phyloP scores from a whole-genome alignment of 257 asterid genomes.

The Penstemon eatonii region DNA sequence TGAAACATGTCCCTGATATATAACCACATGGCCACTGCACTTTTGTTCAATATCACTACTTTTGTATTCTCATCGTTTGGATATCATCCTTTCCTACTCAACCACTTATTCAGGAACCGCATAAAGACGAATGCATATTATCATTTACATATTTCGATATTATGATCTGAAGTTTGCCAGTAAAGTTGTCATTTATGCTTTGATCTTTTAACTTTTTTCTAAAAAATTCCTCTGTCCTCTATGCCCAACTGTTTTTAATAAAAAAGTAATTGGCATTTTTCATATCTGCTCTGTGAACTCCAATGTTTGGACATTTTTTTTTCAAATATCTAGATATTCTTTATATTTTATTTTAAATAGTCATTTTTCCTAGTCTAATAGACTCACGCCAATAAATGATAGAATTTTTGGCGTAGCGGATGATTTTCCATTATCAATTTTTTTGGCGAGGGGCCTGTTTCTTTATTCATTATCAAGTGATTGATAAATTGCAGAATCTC shows the following conservation, averaged over 20 bases:
- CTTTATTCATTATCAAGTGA: constrained; percentile 6
- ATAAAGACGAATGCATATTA: background rate
- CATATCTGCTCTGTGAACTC: background rate
- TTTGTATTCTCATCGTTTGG: background rate
- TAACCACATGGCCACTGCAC: background rate
- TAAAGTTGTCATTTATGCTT: background rate
- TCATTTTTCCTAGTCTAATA: background rate
- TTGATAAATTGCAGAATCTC: constrained; percentile 14
- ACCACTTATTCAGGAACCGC: background rate
- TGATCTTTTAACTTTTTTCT: background rate
- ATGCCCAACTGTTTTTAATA: background rate
- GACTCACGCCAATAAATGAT: background rate
- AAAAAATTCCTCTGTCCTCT: background rate
- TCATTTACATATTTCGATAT: background rate
- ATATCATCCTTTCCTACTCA: background rate
- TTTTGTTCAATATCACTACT: background rate
- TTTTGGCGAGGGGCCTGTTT: too few relatives aligned
- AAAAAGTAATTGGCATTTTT: background rate
- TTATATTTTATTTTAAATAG: too few relatives aligned
- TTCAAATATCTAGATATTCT: too few relatives aligned
- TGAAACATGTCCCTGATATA: background rate
- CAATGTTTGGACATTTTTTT: constrained; percentile 4
- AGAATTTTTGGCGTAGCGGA: background rate
- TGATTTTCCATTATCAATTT: too few relatives aligned
- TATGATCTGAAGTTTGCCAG: background rate